Conservation (phyloP, 2,329 filamentous ascomycete genomes). For the Aspergillus sp. region DNA sequence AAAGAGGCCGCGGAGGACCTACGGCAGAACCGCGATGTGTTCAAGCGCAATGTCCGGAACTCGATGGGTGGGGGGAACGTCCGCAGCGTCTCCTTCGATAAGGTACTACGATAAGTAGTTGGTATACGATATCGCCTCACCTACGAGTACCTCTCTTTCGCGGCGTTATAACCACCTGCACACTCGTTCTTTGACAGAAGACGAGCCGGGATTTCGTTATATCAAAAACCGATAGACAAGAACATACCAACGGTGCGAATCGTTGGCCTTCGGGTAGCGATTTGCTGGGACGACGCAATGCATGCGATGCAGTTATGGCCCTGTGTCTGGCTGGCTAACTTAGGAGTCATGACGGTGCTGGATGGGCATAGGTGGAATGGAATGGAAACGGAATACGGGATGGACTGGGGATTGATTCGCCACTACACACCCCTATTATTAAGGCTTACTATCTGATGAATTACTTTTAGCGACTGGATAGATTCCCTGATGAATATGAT, state of each 20-base stretch:
- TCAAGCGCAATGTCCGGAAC: slow-evolving; percentile 84
- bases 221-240: background rate
- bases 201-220: background rate
- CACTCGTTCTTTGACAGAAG: background rate
- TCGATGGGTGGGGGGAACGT: slow-evolving; percentile 81
- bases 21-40: slow-evolving; percentile 77
- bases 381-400: background rate
- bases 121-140: background rate
- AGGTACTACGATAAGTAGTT: slow-evolving; percentile 63
- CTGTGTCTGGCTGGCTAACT: too few species aligned
- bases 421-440: slow-evolving; percentile 16
- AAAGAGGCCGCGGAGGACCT: slow-evolving; percentile 96
- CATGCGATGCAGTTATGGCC: background rate
- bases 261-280: background rate
- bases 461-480: slow-evolving; percentile 36
- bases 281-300: background rate
- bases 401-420: background rate
- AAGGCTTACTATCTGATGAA: slow-evolving; percentile 23
- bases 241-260: background rate
- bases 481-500: slow-evolving; percentile 28
- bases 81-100: slow-evolving; percentile 71
- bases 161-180: background rate
- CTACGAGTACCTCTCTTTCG: background rate
- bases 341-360: too few species aligned
- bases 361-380: background rate